Base-by-base conservation (phyloP, 371 early-diverging fungal genomes). In the Mortierella sp. region DNA sequence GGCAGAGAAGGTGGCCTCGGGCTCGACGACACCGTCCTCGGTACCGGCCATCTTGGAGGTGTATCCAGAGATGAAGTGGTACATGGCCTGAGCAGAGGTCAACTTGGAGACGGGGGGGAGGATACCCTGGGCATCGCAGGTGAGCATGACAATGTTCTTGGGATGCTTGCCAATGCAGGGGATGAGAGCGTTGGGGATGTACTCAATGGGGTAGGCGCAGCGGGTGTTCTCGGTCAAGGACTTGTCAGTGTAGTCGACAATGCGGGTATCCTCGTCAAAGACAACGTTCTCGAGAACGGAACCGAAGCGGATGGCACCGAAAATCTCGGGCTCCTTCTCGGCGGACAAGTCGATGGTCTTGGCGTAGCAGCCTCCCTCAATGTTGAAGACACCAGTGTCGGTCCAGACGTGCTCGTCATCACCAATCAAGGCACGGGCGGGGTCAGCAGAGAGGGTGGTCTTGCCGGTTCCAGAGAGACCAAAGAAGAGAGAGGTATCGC, bases 381-480 rank as follows among this genome's bases (percentile, higher is more conserved):
- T 98, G 89, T 96, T 99, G 95, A 99, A 99, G 75, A 98, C 91
- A 84, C 98, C 98, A 75, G 95, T 90, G 82, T 98, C 97, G 54
- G 95, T 94, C 98, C 99, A 99, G 92, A 98, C 98, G 90, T 99
- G 99, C 90, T 99, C 99, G 89, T 99, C 99, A 90, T 99, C 99
- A 89, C 99, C 99, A 88, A 99, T 98, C 83, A 99, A 92, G 83
- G 88, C 86, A 80, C 99, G 97, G 89, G 93, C 94, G 58, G 98
- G 97, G 87, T 99, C 98, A 51, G 99, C 98, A 32, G 96, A 96
- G 74, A 99, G 93, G 38, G 99, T 99, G 81, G 99, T 99, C 93
- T 98, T 98, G 72, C 99, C 99, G 70, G 99, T 98, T 83, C 98
- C 99, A 16, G 97, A 97, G 55, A 98, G 93, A 87, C 99, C 99